phyloP scores from a whole-genome alignment of 2,329 filamentous ascomycete species.

The Penicillium nordicum region DNA sequence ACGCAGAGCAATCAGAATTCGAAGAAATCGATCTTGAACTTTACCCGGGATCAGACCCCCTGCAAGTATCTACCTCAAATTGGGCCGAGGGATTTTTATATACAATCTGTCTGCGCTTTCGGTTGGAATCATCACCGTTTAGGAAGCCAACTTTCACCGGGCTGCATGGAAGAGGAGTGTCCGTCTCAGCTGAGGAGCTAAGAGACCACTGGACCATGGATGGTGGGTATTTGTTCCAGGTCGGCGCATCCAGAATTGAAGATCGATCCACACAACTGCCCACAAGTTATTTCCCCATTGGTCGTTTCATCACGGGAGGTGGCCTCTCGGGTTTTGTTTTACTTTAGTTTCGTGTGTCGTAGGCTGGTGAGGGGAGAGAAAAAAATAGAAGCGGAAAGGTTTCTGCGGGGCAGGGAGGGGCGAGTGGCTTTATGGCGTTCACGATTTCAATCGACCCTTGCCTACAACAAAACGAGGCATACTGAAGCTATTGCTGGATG shows the following conservation, averaged over 20 bases:
- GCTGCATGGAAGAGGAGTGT: slow-evolving; percentile 6
- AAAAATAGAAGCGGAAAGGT: slow-evolving; percentile 21
- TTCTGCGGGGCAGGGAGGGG: slow-evolving; percentile 19
- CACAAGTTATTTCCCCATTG: slow-evolving; percentile 15
- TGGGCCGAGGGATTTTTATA: background rate
- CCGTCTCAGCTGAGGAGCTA: background rate
- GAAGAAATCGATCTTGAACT: slow-evolving; percentile 8
- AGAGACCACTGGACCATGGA: slow-evolving; percentile 10
- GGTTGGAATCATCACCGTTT: background rate
- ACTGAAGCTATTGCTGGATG: background rate
- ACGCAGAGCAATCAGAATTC: slow-evolving; percentile 8
- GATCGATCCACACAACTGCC: slow-evolving; percentile 15
- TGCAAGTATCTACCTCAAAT: background rate
- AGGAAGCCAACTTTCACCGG: background rate
- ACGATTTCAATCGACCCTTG: slow-evolving; percentile 7
- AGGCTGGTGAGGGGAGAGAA: slow-evolving; percentile 1
- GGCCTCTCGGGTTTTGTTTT: background rate
- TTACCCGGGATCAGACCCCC: slow-evolving; percentile 20
- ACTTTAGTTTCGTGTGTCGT: background rate
- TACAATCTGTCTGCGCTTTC: background rate
- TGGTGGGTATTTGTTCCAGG: slow-evolving; percentile 10
- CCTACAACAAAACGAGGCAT: background rate
- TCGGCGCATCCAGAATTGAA: slow-evolving; percentile 18
- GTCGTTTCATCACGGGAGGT: background rate
- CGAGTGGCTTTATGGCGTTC: slow-evolving; percentile 2